Evolutionary conservation across 31 red algal genomes (phyloP), one percentile per base, ranked within the genome.

Genomic region (Porphyra umbilicalis): DNA sequence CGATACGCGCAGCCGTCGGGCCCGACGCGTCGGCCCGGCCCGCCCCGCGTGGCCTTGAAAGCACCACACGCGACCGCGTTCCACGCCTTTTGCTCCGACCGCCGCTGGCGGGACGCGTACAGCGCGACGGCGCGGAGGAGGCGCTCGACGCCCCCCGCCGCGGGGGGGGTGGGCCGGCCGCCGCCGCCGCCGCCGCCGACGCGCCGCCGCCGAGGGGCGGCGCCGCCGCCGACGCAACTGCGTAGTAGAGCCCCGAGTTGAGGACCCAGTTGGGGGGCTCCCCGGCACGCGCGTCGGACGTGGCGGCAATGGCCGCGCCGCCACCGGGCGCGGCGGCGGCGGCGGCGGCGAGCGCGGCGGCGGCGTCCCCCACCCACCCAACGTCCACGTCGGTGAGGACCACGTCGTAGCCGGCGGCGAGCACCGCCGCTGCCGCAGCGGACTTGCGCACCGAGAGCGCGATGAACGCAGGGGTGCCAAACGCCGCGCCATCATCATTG

Each of bases 31-130:
- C 33, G n/a, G 46, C 93, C 93, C 1, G 88, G 93, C 25, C 93
- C 93, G 25, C 76, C 86, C 25, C 38, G 78, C 37, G 83, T 77
- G 34, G 77, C 80, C 76, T 95, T 95, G 76, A 95, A 95, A 18
- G 93, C 93, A 38, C 95, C 95, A 82, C 95, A 97, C 76, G 90
- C 76, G 35, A 97, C 89, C 77, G 90, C 83, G 77, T 97, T 93
- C 39, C 92, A 97, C 18, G 91, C 88, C 75, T 93, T 93, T 67
- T 97, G 95, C 74, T 97, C 95, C 25, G 91, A 92, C 35, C 88
- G 88, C 33, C 91, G 87, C 8, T 87, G 79, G 31, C 85, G 86
- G 25, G 32, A 29, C 15, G 85, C 81, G 57, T 91, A 93, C 9
- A 85, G 81, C 18, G 90, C 84, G 57, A 97, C 85, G 57, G 91